Conservation (phyloP, 2,329 filamentous ascomycete species). For the Allantophomopsis cytisporea region DNA sequence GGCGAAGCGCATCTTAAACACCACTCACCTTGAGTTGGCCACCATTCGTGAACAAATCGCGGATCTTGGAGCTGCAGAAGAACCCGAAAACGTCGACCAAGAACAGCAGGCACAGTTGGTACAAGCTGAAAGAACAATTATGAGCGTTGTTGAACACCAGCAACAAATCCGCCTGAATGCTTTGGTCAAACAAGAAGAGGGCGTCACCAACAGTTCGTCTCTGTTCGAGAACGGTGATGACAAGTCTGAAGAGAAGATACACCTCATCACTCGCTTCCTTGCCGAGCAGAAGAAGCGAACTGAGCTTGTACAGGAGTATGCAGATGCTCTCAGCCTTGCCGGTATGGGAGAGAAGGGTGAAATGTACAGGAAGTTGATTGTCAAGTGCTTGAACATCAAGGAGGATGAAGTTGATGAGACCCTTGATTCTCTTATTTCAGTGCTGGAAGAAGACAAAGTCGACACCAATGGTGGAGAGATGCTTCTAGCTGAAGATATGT, state of each 20-base stretch:
- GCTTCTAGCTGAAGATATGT: too few species aligned
- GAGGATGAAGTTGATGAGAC: slow-evolving; percentile 54
- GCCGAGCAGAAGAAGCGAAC: slow-evolving; percentile 35
- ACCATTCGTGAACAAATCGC: slow-evolving; percentile 43
- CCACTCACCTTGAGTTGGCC: slow-evolving; percentile 54
- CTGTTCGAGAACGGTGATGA: slow-evolving; percentile 9
- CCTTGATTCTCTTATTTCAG: slow-evolving; percentile 8
- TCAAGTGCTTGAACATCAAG: slow-evolving; percentile 51
- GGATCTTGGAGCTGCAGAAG: slow-evolving; percentile 26
- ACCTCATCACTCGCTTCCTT: slow-evolving; percentile 38
- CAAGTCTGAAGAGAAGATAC: slow-evolving; percentile 11
- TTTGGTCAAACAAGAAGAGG: slow-evolving; percentile 29
- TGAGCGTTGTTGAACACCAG: slow-evolving; percentile 28
- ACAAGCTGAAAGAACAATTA: slow-evolving; percentile 8
- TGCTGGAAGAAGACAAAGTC: slow-evolving; percentile 4
- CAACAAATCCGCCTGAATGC: slow-evolving; percentile 23
- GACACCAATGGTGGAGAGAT: not conserved
- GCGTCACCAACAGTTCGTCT: slow-evolving; percentile 20
- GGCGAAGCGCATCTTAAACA: slow-evolving; percentile 49
- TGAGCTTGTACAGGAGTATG: slow-evolving; percentile 51
- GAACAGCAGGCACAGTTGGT: slow-evolving; percentile 10
- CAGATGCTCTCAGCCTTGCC: slow-evolving; percentile 52
- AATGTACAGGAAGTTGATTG: slow-evolving; percentile 57
- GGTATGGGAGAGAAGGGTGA: slow-evolving; percentile 62
- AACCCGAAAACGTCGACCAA: slow-evolving; percentile 8